Evolutionary conservation across 495 filamentous ascomycete species (phyloP).

Genomic region (Pyrenula massariospora): DNA sequence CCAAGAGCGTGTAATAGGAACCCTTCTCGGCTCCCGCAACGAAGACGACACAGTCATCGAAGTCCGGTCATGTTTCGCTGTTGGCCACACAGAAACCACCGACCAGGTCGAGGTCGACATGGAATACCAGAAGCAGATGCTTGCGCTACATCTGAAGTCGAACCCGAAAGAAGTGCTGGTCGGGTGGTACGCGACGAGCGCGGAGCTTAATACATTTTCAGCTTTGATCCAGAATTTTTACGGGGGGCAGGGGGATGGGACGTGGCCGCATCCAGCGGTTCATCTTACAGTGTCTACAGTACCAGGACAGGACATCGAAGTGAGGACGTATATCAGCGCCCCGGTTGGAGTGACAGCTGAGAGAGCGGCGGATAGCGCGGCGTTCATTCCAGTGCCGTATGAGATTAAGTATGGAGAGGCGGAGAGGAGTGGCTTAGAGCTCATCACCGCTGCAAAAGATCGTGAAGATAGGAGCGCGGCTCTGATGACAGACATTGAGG

Average conservation of each 20-base stretch:
- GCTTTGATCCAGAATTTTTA: slow-evolving; percentile 99
- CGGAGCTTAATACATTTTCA: slow-evolving; percentile 92
- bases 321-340: slow-evolving; percentile 83
- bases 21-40: slow-evolving; percentile 77
- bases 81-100: slow-evolving; percentile 93
- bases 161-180: slow-evolving; percentile 89
- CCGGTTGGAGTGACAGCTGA: slow-evolving; percentile 92
- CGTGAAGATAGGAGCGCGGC: slow-evolving; percentile 56
- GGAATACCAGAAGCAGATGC: slow-evolving; percentile 99
- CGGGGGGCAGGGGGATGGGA: slow-evolving; percentile 89
- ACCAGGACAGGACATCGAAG: slow-evolving; percentile 71
- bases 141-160: slow-evolving; percentile 82
- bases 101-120: slow-evolving; percentile 99
- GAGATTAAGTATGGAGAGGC: slow-evolving; percentile 84
- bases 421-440: slow-evolving; percentile 83
- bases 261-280: slow-evolving; percentile 89
- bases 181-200: slow-evolving; percentile 95
- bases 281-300: slow-evolving; percentile 89
- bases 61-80: slow-evolving; percentile 90
- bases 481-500: slow-evolving; percentile 77
- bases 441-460: slow-evolving; percentile 72
- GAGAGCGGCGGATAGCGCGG: slow-evolving; percentile 83
- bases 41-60: slow-evolving; percentile 95
- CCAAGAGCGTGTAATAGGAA: slow-evolving; percentile 91
- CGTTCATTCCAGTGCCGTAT: slow-evolving; percentile 92